Conservation (phyloP, 2,329 filamentous ascomycete species). For the Penicillium janthinellum region DNA sequence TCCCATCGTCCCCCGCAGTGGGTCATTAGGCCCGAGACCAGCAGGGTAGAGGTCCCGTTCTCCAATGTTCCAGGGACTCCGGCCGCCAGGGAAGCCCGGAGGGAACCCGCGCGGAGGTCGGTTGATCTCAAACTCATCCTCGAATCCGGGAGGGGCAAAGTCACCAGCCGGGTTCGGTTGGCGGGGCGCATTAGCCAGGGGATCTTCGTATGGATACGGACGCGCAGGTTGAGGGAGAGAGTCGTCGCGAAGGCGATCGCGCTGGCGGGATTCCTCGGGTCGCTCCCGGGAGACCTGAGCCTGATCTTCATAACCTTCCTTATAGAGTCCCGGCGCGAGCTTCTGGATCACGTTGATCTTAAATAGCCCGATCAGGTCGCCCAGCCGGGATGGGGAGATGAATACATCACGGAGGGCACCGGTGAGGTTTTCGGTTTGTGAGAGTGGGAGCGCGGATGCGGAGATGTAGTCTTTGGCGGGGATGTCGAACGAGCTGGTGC, state of each 20-base stretch:
- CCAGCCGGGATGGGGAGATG: conserved; percentile 69
- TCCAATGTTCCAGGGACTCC: conserved; percentile 70
- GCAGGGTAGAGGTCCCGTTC: conserved; percentile 86
- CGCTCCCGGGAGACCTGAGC: conserved; percentile 38
- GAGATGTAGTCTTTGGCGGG: conserved; percentile 74
- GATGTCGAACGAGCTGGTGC: conserved; percentile 76
- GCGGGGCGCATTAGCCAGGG: conserved; percentile 61
- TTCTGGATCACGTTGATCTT: conserved; percentile 82
- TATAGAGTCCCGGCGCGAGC: conserved; percentile 73
- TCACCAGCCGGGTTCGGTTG: conserved; percentile 69
- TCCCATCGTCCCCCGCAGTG: conserved; percentile 68
- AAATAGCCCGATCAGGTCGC: conserved; percentile 70
- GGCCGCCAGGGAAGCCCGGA: conserved; percentile 48
- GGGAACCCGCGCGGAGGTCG: conserved; percentile 60
- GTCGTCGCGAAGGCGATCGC: conserved; percentile 55
- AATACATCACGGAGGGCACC: conserved; percentile 62
- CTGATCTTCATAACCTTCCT: conserved; percentile 74
- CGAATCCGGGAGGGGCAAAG: conserved; percentile 85
- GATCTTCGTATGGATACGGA: conserved; percentile 69
- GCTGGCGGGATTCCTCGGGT: conserved; percentile 45
- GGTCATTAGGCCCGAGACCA: conserved; percentile 82
- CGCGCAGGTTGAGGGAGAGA: conserved; percentile 62
- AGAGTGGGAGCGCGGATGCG: conserved; percentile 57
- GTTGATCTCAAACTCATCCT: conserved; percentile 87
- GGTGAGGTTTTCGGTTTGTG: conserved; percentile 37